Evolutionary conservation across 768 basidiomycete genomes (phyloP).

Genomic region (Pulveroboletus ravenelii): DNA sequence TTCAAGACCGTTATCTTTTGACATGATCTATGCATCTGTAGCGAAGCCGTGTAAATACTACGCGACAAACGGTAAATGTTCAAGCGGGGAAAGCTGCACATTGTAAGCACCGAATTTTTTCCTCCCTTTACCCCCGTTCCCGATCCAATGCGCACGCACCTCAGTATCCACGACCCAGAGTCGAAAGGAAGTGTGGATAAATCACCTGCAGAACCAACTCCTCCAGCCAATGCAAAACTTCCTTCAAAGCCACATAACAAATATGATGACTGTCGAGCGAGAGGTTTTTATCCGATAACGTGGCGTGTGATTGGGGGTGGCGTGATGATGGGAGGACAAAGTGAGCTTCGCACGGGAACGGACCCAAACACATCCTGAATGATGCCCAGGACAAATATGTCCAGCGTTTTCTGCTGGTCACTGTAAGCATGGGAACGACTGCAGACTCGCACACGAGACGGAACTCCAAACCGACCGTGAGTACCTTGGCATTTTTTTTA

Average conservation of each 20-base stretch:
- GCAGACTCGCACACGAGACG: slow-evolving; percentile 29
- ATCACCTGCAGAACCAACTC: background rate
- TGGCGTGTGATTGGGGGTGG: slow-evolving; percentile 81
- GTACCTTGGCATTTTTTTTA: background rate
- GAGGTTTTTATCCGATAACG: slow-evolving; percentile 57
- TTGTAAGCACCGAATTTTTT: slow-evolving; percentile 41
- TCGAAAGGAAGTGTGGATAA: background rate
- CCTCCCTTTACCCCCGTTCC: background rate
- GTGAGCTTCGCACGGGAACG: slow-evolving; percentile 16
- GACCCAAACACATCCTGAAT: background rate
- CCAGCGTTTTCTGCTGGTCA: slow-evolving; percentile 20
- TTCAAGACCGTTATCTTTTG: background rate
- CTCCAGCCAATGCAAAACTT: slow-evolving; percentile 9
- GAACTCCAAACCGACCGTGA: slow-evolving; percentile 21
- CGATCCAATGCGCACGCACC: background rate
- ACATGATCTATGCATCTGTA: slow-evolving; percentile 16
- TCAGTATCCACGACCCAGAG: slow-evolving; percentile 44
- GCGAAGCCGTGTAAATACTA: slow-evolving; percentile 62
- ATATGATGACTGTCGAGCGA: slow-evolving; percentile 38
- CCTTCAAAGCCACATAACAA: slow-evolving; percentile 26
- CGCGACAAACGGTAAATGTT: slow-evolving; percentile 41
- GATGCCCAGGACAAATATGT: slow-evolving; percentile 22
- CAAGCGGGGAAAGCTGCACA: slow-evolving; percentile 51
- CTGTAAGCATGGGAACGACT: slow-evolving; percentile 26
- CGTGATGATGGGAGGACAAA: slow-evolving; percentile 53